Percentiles rank a stretch among this genome's conserved stretches.
phyloP scores from a whole-genome alignment of 192 early-diverging fungal species.

The Umbelopsis ramanniana region DNA sequence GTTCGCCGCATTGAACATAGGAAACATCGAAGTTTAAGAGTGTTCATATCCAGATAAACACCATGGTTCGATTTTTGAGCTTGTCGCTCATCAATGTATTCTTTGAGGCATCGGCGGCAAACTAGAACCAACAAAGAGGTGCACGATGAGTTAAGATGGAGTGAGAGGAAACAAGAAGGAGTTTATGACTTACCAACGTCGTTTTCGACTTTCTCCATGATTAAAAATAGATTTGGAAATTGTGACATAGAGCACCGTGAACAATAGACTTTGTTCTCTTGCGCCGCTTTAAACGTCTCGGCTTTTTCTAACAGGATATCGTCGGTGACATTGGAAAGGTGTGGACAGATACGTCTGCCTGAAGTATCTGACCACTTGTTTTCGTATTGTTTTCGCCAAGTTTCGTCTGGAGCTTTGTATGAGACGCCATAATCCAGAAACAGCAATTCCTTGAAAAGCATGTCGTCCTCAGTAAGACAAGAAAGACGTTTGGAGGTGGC shows the following conservation, averaged over 20 bases:
- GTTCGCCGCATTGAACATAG: slow-evolving; percentile 11
- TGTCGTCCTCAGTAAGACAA: slow-evolving; percentile 28
- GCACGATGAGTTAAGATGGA: background rate
- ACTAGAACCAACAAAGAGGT: background rate
- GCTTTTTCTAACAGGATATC: slow-evolving; percentile 17
- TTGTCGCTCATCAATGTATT: background rate
- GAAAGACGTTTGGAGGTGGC: slow-evolving; percentile 18
- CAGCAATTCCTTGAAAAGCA: slow-evolving; percentile 25
- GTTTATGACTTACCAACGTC: background rate
- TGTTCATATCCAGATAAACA: background rate
- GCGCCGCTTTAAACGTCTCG: slow-evolving; percentile 12
- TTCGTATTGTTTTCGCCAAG: slow-evolving; percentile 30
- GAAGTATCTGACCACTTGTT: slow-evolving; percentile 22
- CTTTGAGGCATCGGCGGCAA: background rate
- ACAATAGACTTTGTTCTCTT: background rate
- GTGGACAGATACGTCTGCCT: slow-evolving; percentile 22
- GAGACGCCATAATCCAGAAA: slow-evolving; percentile 28
- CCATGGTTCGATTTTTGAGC: background rate
- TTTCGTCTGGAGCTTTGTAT: slow-evolving; percentile 28
- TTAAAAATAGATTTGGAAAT: background rate
- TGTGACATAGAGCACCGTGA: slow-evolving; percentile 16
- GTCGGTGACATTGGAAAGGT: slow-evolving; percentile 23
- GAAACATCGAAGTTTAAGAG: background rate
- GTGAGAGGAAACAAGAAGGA: no score
- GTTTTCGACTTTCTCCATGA: background rate